Percentiles rank a stretch among this genome's conserved stretches.
These are phyloP conservation scores for Ramaria rubella DNA, from an alignment of 768 basidiomycete genomes.

Conservation along the genomic window DNA sequence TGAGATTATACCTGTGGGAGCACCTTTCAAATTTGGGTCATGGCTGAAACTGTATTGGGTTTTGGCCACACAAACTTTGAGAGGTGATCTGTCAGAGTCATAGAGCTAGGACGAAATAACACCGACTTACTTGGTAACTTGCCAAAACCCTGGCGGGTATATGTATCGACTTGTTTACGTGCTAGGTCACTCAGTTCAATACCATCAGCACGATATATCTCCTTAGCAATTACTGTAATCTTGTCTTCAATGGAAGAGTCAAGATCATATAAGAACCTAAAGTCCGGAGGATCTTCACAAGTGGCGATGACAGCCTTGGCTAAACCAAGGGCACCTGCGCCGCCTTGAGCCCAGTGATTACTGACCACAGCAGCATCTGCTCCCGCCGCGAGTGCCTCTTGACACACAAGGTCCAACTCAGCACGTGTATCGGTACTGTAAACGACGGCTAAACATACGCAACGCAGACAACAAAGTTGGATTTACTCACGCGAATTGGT, in stretches of 20 bases:
- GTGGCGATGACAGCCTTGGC: slow-evolving; percentile 88
- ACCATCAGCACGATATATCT: slow-evolving; percentile 92
- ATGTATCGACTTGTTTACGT: slow-evolving; percentile 78
- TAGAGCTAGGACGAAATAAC: background rate
- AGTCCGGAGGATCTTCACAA: slow-evolving; percentile 75
- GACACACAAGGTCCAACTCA: slow-evolving; percentile 79
- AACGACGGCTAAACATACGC: background rate
- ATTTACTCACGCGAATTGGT: slow-evolving; percentile 79
- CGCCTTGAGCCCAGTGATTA: slow-evolving; percentile 97
- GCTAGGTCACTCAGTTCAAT: slow-evolving; percentile 84
- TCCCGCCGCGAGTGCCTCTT: slow-evolving; percentile 73
- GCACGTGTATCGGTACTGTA: slow-evolving; percentile 80
- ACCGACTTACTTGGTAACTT: slow-evolving; percentile 62
- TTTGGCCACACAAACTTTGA: slow-evolving; percentile 90
- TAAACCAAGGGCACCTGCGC: slow-evolving; percentile 80
- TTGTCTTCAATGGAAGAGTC: slow-evolving; percentile 80
- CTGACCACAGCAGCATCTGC: slow-evolving; percentile 93
- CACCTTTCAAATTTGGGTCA: slow-evolving; percentile 85
- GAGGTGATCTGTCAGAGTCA: slow-evolving; percentile 13
- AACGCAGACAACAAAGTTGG: background rate
- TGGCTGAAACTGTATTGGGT: slow-evolving; percentile 98
- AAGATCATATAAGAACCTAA: slow-evolving; percentile 92
- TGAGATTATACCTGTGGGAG: slow-evolving; percentile 56
- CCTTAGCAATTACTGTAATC: slow-evolving; percentile 78
- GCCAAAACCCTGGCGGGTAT: slow-evolving; percentile 83